Evolutionary conservation across 176 grass and related monocot genomes (phyloP), one percentile per base, ranked within the genome.

Genomic region (Aegilops longissima): DNA sequence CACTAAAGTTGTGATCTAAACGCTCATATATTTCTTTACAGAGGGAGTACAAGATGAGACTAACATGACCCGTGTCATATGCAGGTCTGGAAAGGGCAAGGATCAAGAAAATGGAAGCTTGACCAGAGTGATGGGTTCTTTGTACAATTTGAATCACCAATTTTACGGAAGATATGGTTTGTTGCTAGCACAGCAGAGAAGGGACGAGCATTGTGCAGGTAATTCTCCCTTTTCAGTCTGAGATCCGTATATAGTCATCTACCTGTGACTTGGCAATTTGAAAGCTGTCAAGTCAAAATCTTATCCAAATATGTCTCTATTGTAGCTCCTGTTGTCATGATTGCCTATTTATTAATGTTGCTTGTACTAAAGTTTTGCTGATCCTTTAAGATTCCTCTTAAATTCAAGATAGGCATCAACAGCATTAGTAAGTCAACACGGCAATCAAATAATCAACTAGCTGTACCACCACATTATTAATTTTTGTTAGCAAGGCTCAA

Each of bases 21-120:
- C 27, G 27, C 27, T 27, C 27, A 27, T 27, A 27, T 27, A 27
- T 27, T 27, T 27, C 39, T 42, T 42, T 42, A 42, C 39, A 42
- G 39, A 42, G 39, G 39, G 39, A 42, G 40, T 11, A 47, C 79
- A 71, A 16, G 20, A 42, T 81, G 56, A 40, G 7, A 65, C 45
- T 79, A 86, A 90, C 76, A 81, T 90, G 24, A 29, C n/a, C 33
- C 20, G 6, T 80, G 6, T 80, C 21, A 52, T 44, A 52, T 84
- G 34, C 80, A 98, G 96, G 96, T 98, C 12, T 96, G 96, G 96
- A 96, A 98, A 93, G 96, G 96, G 16, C 90, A 92, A 33, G 96
- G 96, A 56, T 98, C 92, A 61, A 92, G 96, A 66, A 98, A 96
- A 84, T 98, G 96, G 96, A 98, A 96, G 86, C 83, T 98, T 89